Base-by-base conservation (phyloP, 169 alveolate species). In the Eimeria zaria region DNA sequence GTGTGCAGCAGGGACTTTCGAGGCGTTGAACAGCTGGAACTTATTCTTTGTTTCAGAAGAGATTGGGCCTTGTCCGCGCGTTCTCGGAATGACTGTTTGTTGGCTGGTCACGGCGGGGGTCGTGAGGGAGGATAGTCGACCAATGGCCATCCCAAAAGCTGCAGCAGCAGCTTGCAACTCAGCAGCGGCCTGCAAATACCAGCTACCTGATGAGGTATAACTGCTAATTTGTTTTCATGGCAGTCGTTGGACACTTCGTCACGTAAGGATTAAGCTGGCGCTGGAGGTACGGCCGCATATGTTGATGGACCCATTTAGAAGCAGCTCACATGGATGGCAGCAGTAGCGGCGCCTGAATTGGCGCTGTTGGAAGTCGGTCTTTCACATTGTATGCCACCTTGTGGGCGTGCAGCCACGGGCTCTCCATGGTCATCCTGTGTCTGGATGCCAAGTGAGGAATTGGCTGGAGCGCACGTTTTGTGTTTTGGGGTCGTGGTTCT, bases 91-190 rank as follows among this genome's bases (percentile, higher is more conserved):
- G 46, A 36, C 16, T 84, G 94, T 0, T 30, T 60, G 94, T 83
- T 44, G 60, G 64, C 16, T 41, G 64, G 94, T 41, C 2, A 7
- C 18, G 36, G 22, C 51, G 36, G 83, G 67, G 83, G 1, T n/a
- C 33, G 11, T 39, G 41, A 87, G 94, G 36, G 94, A 87, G 2
- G 94, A 87, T 27, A 64, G 69, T 44, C 67, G 30, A n/a, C 83
- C 64, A 71, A 87, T 64, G 7, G 94, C 94, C 83, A 87, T 51
- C 20, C 94, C 94, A 55, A 64, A 62, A 39, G 94, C 94, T 64
- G 80, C 94, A 41, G 94, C 83, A n/a, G 94, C 94, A 30, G 94
- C 64, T 87, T 60, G 94, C 46, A 87, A 39, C 30, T 87, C 78
- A 53, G 94, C 94, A 36, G 94, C 94, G 2, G 83, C 94, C 94